Evolutionary conservation across 2,329 filamentous ascomycete genomes (phyloP), one percentile per base, ranked within the genome.

Genomic region (Cercospora sp.): DNA sequence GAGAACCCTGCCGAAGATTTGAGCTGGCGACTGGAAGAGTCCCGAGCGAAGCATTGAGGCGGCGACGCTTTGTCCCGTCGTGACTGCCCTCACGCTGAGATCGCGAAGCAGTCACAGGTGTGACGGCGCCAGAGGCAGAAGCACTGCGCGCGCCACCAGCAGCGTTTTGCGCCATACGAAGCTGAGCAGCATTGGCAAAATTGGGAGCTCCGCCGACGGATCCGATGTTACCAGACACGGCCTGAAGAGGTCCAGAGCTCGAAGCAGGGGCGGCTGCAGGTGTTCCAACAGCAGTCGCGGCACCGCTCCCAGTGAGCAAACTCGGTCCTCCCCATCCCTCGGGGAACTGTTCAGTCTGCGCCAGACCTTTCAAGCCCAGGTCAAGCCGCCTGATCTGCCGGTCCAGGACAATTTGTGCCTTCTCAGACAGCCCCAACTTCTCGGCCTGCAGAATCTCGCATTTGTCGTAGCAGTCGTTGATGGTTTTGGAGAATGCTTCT

Each of bases 371-470:
- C 65, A 90, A 83, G 71, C 88, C 88, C 70, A 88, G 79, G 68
- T 90, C 88, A 5, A 90, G 79, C 65, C 84, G 84, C 77, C 87
- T 89, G 70, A 90, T 83, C 69, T 90, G 87, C 0, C 88, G 85
- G 72, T 90, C 87, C 20, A 90, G 81, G 86, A 89, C 77, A 82
- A 87, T 76, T 81, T 86, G 72, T 83, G 83, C 80, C 79, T 91
- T 93, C 70, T 89, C 85, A 3, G 88, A 85, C 31, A 95, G 81
- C 2, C 84, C 85, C 63, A 92, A 84, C 82, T 95, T 95, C 77
- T 95, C 91, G 64, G 88, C 86, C 66, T 92, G 88, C 36, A 95
- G 81, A 68, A 88, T 83, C 70, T 93, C 88, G 63, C 90, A 90
- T 72, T 86, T 87, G 69, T 86, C 85, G 75, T 86, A 94, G 75